Evolutionary conservation across 2,329 filamentous ascomycete genomes (phyloP).

Genomic region (Lasiodiplodia hormozganensis): DNA sequence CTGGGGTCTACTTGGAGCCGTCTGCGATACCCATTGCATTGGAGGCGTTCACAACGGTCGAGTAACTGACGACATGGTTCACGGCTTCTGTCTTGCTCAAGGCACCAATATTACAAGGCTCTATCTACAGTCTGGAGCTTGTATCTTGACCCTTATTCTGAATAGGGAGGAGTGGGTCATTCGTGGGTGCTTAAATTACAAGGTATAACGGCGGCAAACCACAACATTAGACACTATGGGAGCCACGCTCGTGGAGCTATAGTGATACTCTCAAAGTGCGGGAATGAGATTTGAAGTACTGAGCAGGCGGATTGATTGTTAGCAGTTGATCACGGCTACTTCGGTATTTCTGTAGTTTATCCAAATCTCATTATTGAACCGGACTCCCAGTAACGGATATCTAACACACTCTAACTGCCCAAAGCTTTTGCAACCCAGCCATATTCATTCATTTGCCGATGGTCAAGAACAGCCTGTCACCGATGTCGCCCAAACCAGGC

Average conservation of each 20-base stretch:
- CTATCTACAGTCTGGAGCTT: background rate
- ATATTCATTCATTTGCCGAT: slow-evolving; percentile 72
- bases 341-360: background rate
- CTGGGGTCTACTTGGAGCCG: background rate
- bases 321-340: background rate
- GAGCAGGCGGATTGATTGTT: background rate
- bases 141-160: background rate
- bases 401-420: slow-evolving; percentile 8
- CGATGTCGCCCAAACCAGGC: slow-evolving; percentile 88
- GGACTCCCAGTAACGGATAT: slow-evolving; percentile 18
- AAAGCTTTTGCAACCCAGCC: background rate
- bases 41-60: background rate
- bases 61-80: background rate
- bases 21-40: background rate
- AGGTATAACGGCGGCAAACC: background rate
- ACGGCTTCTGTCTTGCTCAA: background rate
- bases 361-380: slow-evolving; percentile 3
- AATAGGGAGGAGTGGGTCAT: background rate
- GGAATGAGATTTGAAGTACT: background rate
- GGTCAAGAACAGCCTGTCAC: slow-evolving; percentile 87
- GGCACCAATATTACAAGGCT: background rate
- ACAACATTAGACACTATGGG: background rate
- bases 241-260: background rate
- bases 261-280: background rate
- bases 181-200: background rate